Percentiles rank a stretch among this genome's conserved stretches.
Evolutionary conservation across 306 rosid genomes (phyloP).

Genomic region (Vigna angularis): DNA sequence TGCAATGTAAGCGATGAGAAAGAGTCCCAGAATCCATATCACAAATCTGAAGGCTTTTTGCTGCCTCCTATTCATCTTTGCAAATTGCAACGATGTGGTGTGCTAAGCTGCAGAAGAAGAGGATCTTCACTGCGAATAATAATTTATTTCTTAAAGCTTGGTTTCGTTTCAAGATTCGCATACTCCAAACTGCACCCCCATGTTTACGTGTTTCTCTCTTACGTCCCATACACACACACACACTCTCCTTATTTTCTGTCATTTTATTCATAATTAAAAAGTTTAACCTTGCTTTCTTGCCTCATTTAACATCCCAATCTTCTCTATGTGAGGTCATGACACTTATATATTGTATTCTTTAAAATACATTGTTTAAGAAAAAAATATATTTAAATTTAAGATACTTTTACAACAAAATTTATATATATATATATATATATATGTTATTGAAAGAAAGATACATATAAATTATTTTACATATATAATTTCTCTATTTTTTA

Average conservation of each 20-base stretch:
- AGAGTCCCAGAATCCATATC: slow-evolving; percentile 49
- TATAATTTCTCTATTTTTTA: too few species aligned
- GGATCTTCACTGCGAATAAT: slow-evolving; percentile 40
- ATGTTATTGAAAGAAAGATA: too few species aligned
- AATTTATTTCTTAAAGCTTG: slow-evolving; percentile 28
- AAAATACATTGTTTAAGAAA: background rate
- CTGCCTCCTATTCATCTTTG: slow-evolving; percentile 52
- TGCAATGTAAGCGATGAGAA: slow-evolving; percentile 46
- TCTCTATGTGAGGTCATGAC: background rate
- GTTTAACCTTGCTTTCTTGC: background rate
- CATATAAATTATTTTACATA: too few species aligned
- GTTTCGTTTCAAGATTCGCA: slow-evolving; percentile 38
- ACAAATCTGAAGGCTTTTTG: slow-evolving; percentile 45
- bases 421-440: too few species aligned
- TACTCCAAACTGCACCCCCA: slow-evolving; percentile 30
- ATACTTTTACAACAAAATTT: too few species aligned
- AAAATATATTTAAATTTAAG: too few species aligned
- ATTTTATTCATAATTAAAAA: slow-evolving; percentile 17
- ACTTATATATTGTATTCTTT: too few species aligned
- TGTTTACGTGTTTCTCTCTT: slow-evolving; percentile 31
- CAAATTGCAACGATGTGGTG: background rate
- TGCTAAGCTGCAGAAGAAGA: slow-evolving; percentile 13
- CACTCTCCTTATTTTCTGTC: background rate
- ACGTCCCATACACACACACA: background rate
- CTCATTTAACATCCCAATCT: background rate